Evolutionary conservation across 305 asterid genomes (phyloP).

Genomic region (Caryopteris hybrid): DNA sequence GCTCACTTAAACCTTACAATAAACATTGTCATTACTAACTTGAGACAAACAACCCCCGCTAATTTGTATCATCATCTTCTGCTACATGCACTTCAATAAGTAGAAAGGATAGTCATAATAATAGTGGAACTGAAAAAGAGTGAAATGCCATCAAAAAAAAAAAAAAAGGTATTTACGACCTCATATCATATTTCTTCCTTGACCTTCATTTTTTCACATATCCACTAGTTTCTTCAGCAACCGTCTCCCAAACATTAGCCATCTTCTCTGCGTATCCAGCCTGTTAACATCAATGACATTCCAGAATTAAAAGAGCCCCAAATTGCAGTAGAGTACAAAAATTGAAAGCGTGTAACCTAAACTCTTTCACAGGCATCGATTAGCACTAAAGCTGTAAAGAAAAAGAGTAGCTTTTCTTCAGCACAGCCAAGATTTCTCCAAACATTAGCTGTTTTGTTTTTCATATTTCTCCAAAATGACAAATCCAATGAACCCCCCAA

Average conservation of each 20-base stretch:
- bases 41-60: not conserved
- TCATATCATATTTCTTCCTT: not conserved
- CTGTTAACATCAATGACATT: slow-evolving; percentile 36
- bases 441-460: not conserved
- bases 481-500: not conserved
- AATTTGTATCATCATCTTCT: not conserved
- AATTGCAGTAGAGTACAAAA: not conserved
- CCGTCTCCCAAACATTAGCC: slow-evolving; percentile 80
- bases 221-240: slow-evolving; percentile 79
- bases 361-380: not conserved
- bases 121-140: not conserved
- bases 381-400: not conserved
- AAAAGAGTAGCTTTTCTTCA: not conserved
- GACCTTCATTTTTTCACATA: slow-evolving; percentile 32
- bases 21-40: slow-evolving; percentile 3
- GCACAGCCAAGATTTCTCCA: not conserved
- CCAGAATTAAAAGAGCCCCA: not conserved
- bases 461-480: not conserved
- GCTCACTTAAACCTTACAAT: too few species aligned
- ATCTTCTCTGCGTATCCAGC: slow-evolving; percentile 98
- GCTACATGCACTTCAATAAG: not conserved
- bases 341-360: not conserved
- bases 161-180: slow-evolving; percentile 28
- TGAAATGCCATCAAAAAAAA: not conserved
- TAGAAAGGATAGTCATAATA: slow-evolving; percentile 13